A percentile compares a stretch with the other conserved stretches of the same genome.
Evolutionary conservation across 768 basidiomycete genomes (phyloP).

Genomic region (Strobilomyces echinocephalus): DNA sequence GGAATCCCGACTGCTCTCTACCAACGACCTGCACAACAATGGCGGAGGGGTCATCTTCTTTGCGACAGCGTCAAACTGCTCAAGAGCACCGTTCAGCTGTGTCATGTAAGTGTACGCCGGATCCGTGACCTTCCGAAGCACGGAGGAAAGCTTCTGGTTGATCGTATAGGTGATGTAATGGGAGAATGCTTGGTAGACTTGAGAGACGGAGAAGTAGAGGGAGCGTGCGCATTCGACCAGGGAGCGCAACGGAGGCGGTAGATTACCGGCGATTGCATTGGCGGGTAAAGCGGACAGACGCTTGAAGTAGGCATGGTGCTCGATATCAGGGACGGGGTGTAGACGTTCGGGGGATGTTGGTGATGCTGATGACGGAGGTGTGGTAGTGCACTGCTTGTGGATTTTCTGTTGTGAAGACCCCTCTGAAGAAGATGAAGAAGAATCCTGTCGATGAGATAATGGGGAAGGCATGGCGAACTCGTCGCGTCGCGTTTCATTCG

Average conservation of each 20-base stretch:
- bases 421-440: slow-evolving; percentile 37
- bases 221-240: slow-evolving; percentile 88
- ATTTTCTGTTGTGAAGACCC: slow-evolving; percentile 20
- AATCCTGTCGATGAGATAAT: slow-evolving; percentile 43
- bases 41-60: slow-evolving; percentile 66
- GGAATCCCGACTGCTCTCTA: slow-evolving; percentile 81
- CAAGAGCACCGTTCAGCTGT: slow-evolving; percentile 80
- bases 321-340: slow-evolving; percentile 55
- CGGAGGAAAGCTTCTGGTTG: slow-evolving; percentile 75
- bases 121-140: slow-evolving; percentile 80
- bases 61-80: slow-evolving; percentile 83
- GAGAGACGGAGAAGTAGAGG: slow-evolving; percentile 86
- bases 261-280: slow-evolving; percentile 53
- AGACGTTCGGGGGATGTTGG: slow-evolving; percentile 34
- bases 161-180: slow-evolving; percentile 82
- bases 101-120: slow-evolving; percentile 79
- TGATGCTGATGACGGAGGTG: slow-evolving; percentile 34
- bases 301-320: slow-evolving; percentile 90
- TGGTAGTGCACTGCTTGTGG: slow-evolving; percentile 25
- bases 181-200: slow-evolving; percentile 83
- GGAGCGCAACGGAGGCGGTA: slow-evolving; percentile 64
- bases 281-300: slow-evolving; percentile 77
- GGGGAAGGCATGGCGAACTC: slow-evolving; percentile 38
- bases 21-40: slow-evolving; percentile 65
- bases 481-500: slow-evolving; percentile 15